These are phyloP conservation scores for Brassica rapa DNA, from an alignment of 345 rosid species.

Conservation along the genomic window DNA sequence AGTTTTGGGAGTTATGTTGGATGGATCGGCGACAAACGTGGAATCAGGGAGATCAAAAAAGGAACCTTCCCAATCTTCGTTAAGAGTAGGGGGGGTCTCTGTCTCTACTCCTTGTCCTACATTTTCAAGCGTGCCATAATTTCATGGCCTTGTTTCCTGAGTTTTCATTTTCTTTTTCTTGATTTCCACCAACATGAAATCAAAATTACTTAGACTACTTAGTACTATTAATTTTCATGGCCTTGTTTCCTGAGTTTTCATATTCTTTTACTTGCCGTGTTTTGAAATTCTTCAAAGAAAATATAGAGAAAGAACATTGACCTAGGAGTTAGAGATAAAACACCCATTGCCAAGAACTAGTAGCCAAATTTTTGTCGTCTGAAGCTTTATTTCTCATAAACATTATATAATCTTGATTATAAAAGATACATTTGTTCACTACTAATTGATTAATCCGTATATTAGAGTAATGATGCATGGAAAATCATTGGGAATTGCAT, in stretches of 20 bases:
- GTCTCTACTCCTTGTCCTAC: conserved; percentile 4
- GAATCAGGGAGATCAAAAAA: conserved; percentile 11
- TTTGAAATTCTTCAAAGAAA: conserved; percentile 2
- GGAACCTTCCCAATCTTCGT: conserved; percentile 29
- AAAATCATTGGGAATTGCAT: conserved; percentile 65
- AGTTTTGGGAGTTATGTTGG: conserved; percentile 24
- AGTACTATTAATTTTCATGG: no score
- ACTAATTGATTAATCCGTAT: neutral
- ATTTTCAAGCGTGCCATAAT: conserved; percentile 37
- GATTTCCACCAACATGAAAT: conserved; percentile 5
- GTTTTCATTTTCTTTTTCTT: neutral
- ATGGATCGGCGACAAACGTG: conserved; percentile 40
- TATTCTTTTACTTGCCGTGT: no score
- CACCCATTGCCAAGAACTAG: conserved; percentile 50
- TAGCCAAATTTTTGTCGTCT: conserved; percentile 47
- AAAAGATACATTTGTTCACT: conserved; percentile 9
- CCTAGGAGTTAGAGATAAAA: conserved; percentile 57
- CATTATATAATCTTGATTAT: neutral
- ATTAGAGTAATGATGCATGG: conserved; percentile 17
- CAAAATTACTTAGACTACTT: neutral
- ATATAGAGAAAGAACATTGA: conserved; percentile 28
- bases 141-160: conserved; percentile 44
- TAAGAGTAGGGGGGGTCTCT: conserved; percentile 24
- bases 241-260: no score
- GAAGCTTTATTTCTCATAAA: conserved; percentile 19